Conservation (phyloP, 306 rosid genomes). For the Prunus fruticosa region DNA sequence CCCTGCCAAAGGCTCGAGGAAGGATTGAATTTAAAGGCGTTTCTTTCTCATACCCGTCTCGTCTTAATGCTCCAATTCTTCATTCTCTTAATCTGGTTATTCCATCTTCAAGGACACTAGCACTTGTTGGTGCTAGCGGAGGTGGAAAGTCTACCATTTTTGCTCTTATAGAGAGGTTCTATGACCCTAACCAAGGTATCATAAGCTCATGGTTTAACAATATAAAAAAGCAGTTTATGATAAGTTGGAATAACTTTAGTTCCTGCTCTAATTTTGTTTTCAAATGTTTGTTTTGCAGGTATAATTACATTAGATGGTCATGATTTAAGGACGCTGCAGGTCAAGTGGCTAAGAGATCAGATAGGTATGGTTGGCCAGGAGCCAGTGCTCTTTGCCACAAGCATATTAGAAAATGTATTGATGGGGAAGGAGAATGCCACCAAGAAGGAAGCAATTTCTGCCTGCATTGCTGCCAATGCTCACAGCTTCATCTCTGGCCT, state of each 20-base stretch:
- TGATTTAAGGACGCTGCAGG: slow-evolving; percentile 71
- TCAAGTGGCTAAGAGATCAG: slow-evolving; percentile 81
- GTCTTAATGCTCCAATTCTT: slow-evolving; percentile 58
- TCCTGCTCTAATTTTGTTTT: slow-evolving; percentile 15
- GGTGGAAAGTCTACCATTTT: slow-evolving; percentile 90
- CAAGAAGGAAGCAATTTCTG: slow-evolving; percentile 70
- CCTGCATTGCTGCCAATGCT: slow-evolving; percentile 83
- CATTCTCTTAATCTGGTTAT: slow-evolving; percentile 56
- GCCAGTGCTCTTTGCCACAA: slow-evolving; percentile 79
- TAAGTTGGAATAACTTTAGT: background rate
- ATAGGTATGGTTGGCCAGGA: slow-evolving; percentile 95
- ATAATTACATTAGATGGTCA: slow-evolving; percentile 69
- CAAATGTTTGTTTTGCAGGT: slow-evolving; percentile 43
- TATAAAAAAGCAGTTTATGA: background rate
- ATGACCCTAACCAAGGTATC: slow-evolving; percentile 69
- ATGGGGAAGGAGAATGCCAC: slow-evolving; percentile 87
- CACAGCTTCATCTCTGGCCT: slow-evolving; percentile 67
- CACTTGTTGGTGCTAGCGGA: slow-evolving; percentile 89
- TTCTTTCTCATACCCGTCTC: slow-evolving; percentile 73
- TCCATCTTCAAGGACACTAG: slow-evolving; percentile 68
- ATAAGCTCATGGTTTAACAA: background rate
- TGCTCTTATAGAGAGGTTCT: slow-evolving; percentile 87
- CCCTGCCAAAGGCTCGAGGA: slow-evolving; percentile 50
- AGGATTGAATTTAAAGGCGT: slow-evolving; percentile 71
- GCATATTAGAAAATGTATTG: slow-evolving; percentile 76